Base-by-base conservation (phyloP, 805 yeast species). In the Ogataea polymorpha region DNA sequence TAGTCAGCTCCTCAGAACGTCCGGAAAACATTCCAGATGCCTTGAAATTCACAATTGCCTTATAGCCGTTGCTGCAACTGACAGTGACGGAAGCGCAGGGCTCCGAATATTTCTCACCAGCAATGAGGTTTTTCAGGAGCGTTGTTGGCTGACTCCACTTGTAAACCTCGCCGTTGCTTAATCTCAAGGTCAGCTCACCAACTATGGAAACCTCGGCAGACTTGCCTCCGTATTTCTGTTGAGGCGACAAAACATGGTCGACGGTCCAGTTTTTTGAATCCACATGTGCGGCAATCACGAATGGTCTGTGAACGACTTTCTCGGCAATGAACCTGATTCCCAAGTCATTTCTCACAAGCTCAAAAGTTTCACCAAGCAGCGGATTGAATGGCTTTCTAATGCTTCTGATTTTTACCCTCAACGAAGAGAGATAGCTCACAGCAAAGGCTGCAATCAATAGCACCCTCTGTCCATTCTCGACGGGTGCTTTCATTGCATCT, bases 171-270 rank as follows among this genome's bases (percentile, higher is more conserved):
- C 87, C 89, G 0, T 82, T 72, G 2, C 67, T 54, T 32, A 82
- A 67, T 2, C 70, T 68, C 27, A 93, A 67, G 32, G 71, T 74
- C 4, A 84, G 67, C 11, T 69, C 68, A 27, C 99, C 99, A 32
- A 74, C 78, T 49, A 87, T 86, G 34, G 76, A 75, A 42, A 93
- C 67, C 59, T 93, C 98, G 6, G 86, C 80, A 20, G 90, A 81
- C 65, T 91, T 93, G 36, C 98, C 97, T 95, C 97, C 91, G 55
- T 87, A 86, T 60, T 89, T 88, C 54, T 90, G 96, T 16, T 75
- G 75, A 0, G 96, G 96, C 18, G 79, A 66, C 3, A 85, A 74
- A n/a, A 78, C 70, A 49, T 78, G 81, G 27, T 72, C 69, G n/a
- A 73, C 61, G 4, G 66, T 58, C 98, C 98, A 93, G 17, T 73